These are phyloP conservation scores for Boeremia exigua DNA, from an alignment of 2,329 filamentous ascomycete genomes.

Conservation along the genomic window DNA sequence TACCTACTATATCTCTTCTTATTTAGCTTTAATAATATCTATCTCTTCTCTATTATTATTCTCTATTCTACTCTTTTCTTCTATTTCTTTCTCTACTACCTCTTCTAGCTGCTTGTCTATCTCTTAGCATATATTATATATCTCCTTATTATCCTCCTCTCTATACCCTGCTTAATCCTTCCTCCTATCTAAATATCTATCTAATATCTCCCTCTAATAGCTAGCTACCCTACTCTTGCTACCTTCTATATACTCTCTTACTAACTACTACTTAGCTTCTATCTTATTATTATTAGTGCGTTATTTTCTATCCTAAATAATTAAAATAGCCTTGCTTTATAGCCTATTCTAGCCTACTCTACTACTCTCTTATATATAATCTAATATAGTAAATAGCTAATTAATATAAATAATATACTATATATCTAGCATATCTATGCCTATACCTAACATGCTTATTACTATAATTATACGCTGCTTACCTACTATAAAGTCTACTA, in stretches of 20 bases:
- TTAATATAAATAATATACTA: too few species aligned
- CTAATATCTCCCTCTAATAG: slow-evolving; percentile 14
- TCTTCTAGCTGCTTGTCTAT: too few species aligned
- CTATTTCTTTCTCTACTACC: not conserved
- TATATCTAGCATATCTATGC: too few species aligned
- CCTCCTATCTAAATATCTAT: slow-evolving; percentile 15
- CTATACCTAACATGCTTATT: too few species aligned
- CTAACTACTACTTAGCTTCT: slow-evolving; percentile 5
- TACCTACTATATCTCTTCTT: slow-evolving; percentile 6
- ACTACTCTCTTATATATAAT: not conserved
- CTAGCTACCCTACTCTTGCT: not conserved
- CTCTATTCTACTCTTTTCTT: not conserved
- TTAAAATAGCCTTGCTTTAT: not conserved
- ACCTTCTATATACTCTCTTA: slow-evolving; percentile 1
- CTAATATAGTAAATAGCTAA: too few species aligned
- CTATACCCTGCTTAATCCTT: not conserved
- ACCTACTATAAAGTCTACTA: too few species aligned
- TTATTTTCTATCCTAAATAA: not conserved
- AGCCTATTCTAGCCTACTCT: not conserved
- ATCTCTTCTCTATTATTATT: not conserved
- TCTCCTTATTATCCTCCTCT: not conserved
- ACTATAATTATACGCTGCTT: too few species aligned
- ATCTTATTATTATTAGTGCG: slow-evolving; percentile 2
- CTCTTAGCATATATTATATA: too few species aligned
- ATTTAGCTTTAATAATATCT: not conserved